Evolutionary conservation across 2,329 filamentous ascomycete species (phyloP), one percentile per base, ranked within the genome.

Genomic region (Paradendryphiella salina): DNA sequence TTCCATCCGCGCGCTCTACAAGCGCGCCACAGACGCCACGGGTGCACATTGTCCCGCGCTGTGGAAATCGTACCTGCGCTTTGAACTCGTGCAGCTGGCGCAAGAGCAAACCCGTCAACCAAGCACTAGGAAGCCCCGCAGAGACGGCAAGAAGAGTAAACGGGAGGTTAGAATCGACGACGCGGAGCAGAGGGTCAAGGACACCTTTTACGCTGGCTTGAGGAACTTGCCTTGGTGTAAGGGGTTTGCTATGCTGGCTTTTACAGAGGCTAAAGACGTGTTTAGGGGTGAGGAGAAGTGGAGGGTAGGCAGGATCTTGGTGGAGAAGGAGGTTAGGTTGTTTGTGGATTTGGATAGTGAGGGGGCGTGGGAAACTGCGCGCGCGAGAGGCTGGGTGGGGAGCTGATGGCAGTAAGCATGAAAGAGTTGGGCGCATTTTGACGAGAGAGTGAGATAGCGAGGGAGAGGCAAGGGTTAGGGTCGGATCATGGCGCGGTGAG

Each of bases 191-290:
- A 71, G 73, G 41, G 77, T 79, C 3, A 83, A 79, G 54, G 73
- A 78, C 1, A 75, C 83, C 0, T 83, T 83, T 60, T 80, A 82
- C 50, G 73, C 80, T 28, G 83, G 81, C 0, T 61, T 88, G 55
- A 74, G 78, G 35, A 73, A 76, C 13, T 77, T 85, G 61, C 86
- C 86, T 0, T 88, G 85, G 84, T 80, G 77, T 1, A 87, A 88
- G 66, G 76, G 79, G 31, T 77, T 84, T 39, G 72, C 83, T 35
- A 76, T 87, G 71, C 52, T 81, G 20, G 85, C 81, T 0, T 84
- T 87, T 50, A 74, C 55, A 6, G 52, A 75, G 36, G 47, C 46
- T 75, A 32, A 59, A 53, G 31, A 55, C 8, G 59, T 66, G 49
- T 43, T 84, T 63, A 61, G 50, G 1, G 72, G 74, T 14, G 74